Conservation (phyloP, 306 rosid species). For the Medicago truncatula region MtrunA17r5.0-ANR NC_053049.1:44103001-44103500, state of each 20-base stretch:
- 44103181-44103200: neutral
- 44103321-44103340: slow-evolving; percentile 8
- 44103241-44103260: neutral
- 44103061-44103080: neutral
- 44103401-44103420: neutral
- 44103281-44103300: slow-evolving; percentile 21
- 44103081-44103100: slow-evolving; percentile 5
- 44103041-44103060: neutral
- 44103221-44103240: neutral
- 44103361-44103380: slow-evolving; percentile 10
- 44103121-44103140: neutral
- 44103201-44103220: slow-evolving; percentile 25
- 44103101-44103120: neutral
- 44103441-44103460: neutral
- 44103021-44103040: slow-evolving; percentile 33
- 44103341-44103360: slow-evolving; percentile 1
- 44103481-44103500: slow-evolving; percentile 4
- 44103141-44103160: neutral
- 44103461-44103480: slow-evolving; percentile 2
- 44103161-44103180: slow-evolving; percentile 5
- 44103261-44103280: neutral
- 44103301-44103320: neutral
- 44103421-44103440: neutral
- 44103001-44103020: slow-evolving; percentile 63
- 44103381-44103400: slow-evolving; percentile 5